These are phyloP conservation scores for Biscogniauxia marginata DNA, from an alignment of 2,329 filamentous ascomycete species.

Conservation along the genomic window DNA sequence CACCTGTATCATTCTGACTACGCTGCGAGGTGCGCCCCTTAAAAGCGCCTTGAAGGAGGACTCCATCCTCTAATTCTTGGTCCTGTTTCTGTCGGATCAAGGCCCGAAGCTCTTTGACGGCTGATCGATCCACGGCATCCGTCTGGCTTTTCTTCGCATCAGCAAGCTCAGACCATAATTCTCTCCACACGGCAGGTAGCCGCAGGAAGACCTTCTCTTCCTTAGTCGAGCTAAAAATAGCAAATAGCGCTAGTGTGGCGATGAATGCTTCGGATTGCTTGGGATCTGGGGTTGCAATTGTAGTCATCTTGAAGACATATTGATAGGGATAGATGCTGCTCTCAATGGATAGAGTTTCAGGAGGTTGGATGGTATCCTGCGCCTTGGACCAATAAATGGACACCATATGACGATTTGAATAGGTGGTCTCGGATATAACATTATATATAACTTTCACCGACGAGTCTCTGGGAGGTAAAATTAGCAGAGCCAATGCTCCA, in stretches of 20 bases:
- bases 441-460: constrained; percentile 66
- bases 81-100: constrained; percentile 68
- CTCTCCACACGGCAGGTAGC: constrained; percentile 77
- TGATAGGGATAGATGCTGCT: constrained; percentile 46
- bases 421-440: constrained; percentile 69
- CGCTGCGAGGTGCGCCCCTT: constrained; percentile 55
- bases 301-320: constrained; percentile 71
- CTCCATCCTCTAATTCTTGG: constrained; percentile 68
- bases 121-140: constrained; percentile 68
- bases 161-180: constrained; percentile 79
- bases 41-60: constrained; percentile 76
- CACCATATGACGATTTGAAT: constrained; percentile 73
- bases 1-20: constrained; percentile 45
- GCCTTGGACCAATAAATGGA: constrained; percentile 77
- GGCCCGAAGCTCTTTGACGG: constrained; percentile 66
- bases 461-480: constrained; percentile 57
- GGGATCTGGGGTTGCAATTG: constrained; percentile 69
- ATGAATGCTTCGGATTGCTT: constrained; percentile 87
- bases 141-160: constrained; percentile 67
- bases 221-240: constrained; percentile 72
- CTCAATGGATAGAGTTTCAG: constrained; percentile 44
- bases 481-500: background rate
- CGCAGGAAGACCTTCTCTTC: constrained; percentile 84
- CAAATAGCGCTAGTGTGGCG: constrained; percentile 78
- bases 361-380: constrained; percentile 48